These are phyloP conservation scores for Nasturtium officinale DNA, from an alignment of 345 rosid genomes.

Conservation along the genomic window DNA sequence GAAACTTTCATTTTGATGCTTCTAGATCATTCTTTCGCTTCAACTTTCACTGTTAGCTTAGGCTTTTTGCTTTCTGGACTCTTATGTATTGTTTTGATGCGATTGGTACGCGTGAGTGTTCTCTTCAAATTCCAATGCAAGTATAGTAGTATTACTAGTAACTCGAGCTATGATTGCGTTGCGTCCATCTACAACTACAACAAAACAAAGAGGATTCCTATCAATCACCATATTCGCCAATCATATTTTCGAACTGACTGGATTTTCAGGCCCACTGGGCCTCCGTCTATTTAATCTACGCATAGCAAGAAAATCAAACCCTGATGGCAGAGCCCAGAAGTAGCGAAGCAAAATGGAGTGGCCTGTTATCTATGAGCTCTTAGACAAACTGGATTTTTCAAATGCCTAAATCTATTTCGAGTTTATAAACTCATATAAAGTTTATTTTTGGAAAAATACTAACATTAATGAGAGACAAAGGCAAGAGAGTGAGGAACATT, in stretches of 20 bases:
- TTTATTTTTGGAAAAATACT: neutral
- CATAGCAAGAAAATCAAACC: neutral
- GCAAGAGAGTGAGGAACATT: constrained; percentile 9
- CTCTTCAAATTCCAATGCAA: too few species aligned
- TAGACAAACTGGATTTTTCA: neutral
- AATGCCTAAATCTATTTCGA: neutral
- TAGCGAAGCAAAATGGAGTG: neutral
- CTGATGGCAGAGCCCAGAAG: neutral
- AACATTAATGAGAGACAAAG: neutral
- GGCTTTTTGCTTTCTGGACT: neutral
- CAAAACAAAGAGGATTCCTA: too few species aligned
- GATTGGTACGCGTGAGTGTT: too few species aligned
- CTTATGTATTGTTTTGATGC: neutral
- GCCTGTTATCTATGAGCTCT: neutral
- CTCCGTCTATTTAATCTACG: too few species aligned
- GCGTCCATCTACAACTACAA: too few species aligned
- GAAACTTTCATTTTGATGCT: constrained; percentile 9
- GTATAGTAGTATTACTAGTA: too few species aligned
- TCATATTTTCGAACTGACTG: too few species aligned
- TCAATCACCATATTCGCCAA: too few species aligned
- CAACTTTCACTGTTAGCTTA: constrained; percentile 20
- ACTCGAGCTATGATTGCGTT: too few species aligned
- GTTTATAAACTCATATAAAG: neutral
- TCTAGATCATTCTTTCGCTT: neutral
- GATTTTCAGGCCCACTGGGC: neutral